Evolutionary conservation across 192 early-diverging fungal species (phyloP), one percentile per base, ranked within the genome.

Genomic region (Dispira parvispora): DNA sequence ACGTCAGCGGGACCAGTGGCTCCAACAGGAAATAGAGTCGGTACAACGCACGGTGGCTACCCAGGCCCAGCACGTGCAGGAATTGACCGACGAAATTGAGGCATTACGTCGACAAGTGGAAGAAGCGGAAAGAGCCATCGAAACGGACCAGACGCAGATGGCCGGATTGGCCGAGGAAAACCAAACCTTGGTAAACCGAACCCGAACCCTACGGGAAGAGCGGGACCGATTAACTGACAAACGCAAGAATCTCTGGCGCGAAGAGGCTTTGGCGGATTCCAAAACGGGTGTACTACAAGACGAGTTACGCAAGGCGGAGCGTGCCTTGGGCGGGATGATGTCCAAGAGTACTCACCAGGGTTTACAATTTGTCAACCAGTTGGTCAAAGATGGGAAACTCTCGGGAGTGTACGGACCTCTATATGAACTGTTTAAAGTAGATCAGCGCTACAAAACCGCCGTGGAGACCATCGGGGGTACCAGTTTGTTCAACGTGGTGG

Each of bases 401-500:
- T 64, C 61, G 0, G 93, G 93, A 14, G 84, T 95, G 11, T 87
- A 92, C 68, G 96, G 96, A 0, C 88, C 92, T 21, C 74, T 98
- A 43, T 95, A 88, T 70, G 84, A 94, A 68, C 84, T 96, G 38
- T 91, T 98, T 73, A 82, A 90, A 27, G 85, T 93, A 1, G 88
- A 94, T 63, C 83, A 89, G 38, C 69, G 75, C 4, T 93, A 87
- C 64, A 75, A 80, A 67, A 84, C 87, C 8, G 90, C 92, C 11
- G 92, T 95, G 14, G 94, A 96, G 70, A 82, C 90, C 0, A 84
- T 92, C 54, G 90, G 87, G 11, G 91, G 91, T 10, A 32, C 65
- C 32, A 93, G 91, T 65, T 72, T 99, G 60, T 99, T 96, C 72
- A 89, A 96, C 67, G 82, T 99, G 18, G 96, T 99, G 18, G 93